phyloP scores from a whole-genome alignment of 2,329 filamentous ascomycete species.

The Colletotrichum ledebouriae region DNA sequence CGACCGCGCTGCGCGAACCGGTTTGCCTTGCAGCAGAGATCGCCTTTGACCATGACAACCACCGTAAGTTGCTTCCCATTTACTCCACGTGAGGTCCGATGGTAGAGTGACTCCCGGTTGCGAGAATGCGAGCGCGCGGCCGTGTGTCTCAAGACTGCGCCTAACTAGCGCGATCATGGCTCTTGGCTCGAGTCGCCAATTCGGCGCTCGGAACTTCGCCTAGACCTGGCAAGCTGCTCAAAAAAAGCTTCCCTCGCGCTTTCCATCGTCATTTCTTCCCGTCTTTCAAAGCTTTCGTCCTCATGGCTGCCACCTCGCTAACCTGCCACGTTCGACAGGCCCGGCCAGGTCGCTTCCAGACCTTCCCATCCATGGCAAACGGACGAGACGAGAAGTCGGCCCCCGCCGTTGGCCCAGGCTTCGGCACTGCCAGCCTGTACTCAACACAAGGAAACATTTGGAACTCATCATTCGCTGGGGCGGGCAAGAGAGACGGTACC shows the following conservation, averaged over 20 bases:
- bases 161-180: conserved; percentile 48
- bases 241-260: conserved; percentile 39
- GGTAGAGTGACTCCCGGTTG: conserved; percentile 26
- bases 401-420: conserved; percentile 53
- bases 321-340: conserved; percentile 48
- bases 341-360: conserved; percentile 55
- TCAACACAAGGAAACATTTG: conserved; percentile 50
- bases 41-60: conserved; percentile 51
- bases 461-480: conserved; percentile 57
- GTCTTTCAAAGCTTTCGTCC: conserved; percentile 1
- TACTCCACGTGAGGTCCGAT: conserved; percentile 39
- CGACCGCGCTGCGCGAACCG: conserved; percentile 44
- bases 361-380: conserved; percentile 52
- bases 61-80: conserved; percentile 51
- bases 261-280: conserved; percentile 28
- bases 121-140: conserved; percentile 47
- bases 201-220: conserved; percentile 41
- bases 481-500: conserved; percentile 57
- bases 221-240: conserved; percentile 37
- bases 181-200: conserved; percentile 33
- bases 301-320: conserved; percentile 38
- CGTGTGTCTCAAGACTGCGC: conserved; percentile 54
- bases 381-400: conserved; percentile 48
- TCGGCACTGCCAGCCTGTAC: conserved; percentile 54
- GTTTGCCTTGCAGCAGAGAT: conserved; percentile 41